These are phyloP conservation scores for Taxawa tesnikishii DNA, from an alignment of 2,329 filamentous ascomycete genomes.

Conservation along the genomic window DNA sequence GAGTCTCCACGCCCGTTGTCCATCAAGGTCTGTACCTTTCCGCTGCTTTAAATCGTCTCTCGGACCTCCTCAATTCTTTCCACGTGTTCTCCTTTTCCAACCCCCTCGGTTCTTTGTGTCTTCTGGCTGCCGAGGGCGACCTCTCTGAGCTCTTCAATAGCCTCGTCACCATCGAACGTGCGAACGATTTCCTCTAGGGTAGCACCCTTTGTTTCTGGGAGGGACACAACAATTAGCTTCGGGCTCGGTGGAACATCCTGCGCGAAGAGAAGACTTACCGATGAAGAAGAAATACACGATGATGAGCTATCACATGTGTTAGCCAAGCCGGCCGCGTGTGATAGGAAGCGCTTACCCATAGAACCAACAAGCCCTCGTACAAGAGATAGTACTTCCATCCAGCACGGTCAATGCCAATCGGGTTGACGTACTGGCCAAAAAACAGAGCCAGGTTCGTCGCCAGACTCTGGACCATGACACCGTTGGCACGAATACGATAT, in stretches of 20 bases:
- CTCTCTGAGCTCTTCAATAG: conserved; percentile 8
- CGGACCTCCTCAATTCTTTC: not conserved
- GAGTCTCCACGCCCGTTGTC: too few relatives aligned
- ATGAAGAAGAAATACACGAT: conserved; percentile 24
- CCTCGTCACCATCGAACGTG: conserved; percentile 30
- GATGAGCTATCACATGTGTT: conserved; percentile 9
- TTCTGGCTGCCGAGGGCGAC: not conserved
- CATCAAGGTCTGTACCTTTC: too few relatives aligned
- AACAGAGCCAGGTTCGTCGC: conserved; percentile 27
- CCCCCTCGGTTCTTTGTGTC: too few relatives aligned
- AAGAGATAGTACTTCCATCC: conserved; percentile 19
- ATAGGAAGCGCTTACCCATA: conserved; percentile 13
- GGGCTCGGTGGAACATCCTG: too few relatives aligned
- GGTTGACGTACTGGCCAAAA: conserved; percentile 48
- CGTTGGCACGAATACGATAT: conserved; percentile 44
- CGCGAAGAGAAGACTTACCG: conserved; percentile 12
- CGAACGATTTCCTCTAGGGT: conserved; percentile 33
- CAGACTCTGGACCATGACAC: conserved; percentile 28
- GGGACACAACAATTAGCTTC: too few relatives aligned
- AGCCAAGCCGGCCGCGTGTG: not conserved
- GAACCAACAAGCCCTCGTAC: conserved; percentile 18
- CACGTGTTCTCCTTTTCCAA: not conserved
- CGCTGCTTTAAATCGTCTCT: not conserved
- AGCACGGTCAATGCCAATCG: conserved; percentile 20
- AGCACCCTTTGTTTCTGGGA: conserved; percentile 27